These are phyloP conservation scores for Arbutus unedo DNA, from an alignment of 148 eudicot species.

Conservation along the genomic window DNA sequence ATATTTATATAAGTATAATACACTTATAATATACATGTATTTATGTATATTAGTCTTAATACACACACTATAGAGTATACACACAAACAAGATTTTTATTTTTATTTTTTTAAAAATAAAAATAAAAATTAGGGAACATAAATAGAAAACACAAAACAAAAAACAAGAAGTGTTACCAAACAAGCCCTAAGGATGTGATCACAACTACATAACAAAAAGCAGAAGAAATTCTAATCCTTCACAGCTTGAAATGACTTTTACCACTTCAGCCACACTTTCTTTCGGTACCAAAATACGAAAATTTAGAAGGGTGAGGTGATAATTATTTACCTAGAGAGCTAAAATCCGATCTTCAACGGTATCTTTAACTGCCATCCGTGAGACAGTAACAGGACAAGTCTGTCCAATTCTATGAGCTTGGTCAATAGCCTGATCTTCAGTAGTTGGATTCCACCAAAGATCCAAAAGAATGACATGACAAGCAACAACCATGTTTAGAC, in stretches of 20 bases:
- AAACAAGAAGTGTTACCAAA: too few relatives aligned
- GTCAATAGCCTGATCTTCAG: constrained; percentile 99
- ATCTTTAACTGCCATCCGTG: constrained; percentile 81
- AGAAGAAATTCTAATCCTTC: constrained; percentile 10
- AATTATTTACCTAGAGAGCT: constrained; percentile 70
- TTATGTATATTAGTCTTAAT: too few relatives aligned
- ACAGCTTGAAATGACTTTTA: background rate
- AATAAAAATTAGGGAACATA: too few relatives aligned
- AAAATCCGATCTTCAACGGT: constrained; percentile 96
- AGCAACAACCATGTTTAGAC: constrained; percentile 98
- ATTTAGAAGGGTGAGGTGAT: background rate
- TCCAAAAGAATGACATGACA: constrained; percentile 94
- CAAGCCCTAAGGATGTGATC: background rate
- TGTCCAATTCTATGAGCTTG: constrained; percentile 99
- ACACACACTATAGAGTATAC: too few relatives aligned
- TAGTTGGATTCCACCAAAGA: constrained; percentile 99
- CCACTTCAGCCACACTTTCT: background rate
- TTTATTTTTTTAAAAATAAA: too few relatives aligned
- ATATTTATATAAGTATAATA: too few relatives aligned
- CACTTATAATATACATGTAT: too few relatives aligned
- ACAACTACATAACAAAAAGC: background rate
- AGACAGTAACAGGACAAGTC: constrained; percentile 91
- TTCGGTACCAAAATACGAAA: background rate
- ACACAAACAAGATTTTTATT: too few relatives aligned
- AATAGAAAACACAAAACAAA: too few relatives aligned